Evolutionary conservation across 2,329 filamentous ascomycete species (phyloP).

Genomic region (Coniochaeta sp.): DNA sequence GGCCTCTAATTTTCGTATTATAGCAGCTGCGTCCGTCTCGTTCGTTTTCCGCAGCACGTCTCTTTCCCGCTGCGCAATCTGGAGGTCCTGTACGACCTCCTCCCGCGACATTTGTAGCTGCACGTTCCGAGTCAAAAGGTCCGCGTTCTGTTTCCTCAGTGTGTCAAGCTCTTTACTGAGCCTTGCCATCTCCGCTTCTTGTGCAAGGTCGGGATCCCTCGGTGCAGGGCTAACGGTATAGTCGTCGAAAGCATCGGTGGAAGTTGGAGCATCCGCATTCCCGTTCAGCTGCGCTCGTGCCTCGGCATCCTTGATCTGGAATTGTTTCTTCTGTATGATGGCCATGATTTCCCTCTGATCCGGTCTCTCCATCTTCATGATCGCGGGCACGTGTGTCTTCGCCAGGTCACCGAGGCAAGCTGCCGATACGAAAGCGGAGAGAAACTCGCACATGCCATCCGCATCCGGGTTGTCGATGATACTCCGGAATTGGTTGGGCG

Average conservation of each 20-base stretch:
- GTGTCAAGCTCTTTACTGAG: constrained; percentile 43
- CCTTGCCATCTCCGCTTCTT: constrained; percentile 47
- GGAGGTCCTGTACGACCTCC: constrained; percentile 56
- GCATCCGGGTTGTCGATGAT: constrained; percentile 49
- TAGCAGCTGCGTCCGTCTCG: background rate
- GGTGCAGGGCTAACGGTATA: constrained; percentile 21
- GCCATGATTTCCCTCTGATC: constrained; percentile 39
- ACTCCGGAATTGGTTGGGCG: constrained; percentile 49
- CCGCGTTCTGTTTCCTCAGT: constrained; percentile 48
- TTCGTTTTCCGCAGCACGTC: constrained; percentile 1
- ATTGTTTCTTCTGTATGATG: constrained; percentile 38
- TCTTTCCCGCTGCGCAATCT: constrained; percentile 23
- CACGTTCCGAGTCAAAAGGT: constrained; percentile 52
- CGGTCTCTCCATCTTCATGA: constrained; percentile 18
- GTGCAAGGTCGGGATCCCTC: constrained; percentile 46
- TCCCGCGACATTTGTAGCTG: constrained; percentile 56
- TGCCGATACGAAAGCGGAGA: constrained; percentile 19
- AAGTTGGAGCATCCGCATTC: constrained; percentile 22
- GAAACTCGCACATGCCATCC: constrained; percentile 41
- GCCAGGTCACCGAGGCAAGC: constrained; percentile 21
- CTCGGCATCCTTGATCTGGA: constrained; percentile 38
- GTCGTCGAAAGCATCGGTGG: constrained; percentile 27
- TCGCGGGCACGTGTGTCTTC: constrained; percentile 19
- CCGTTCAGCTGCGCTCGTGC: background rate
- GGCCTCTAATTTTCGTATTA: background rate